Percentiles rank a stretch among this genome's conserved stretches.
These are phyloP conservation scores for Phyllosticta citriasiana DNA, from an alignment of 2,329 filamentous ascomycete species.

Conservation along the genomic window DNA sequence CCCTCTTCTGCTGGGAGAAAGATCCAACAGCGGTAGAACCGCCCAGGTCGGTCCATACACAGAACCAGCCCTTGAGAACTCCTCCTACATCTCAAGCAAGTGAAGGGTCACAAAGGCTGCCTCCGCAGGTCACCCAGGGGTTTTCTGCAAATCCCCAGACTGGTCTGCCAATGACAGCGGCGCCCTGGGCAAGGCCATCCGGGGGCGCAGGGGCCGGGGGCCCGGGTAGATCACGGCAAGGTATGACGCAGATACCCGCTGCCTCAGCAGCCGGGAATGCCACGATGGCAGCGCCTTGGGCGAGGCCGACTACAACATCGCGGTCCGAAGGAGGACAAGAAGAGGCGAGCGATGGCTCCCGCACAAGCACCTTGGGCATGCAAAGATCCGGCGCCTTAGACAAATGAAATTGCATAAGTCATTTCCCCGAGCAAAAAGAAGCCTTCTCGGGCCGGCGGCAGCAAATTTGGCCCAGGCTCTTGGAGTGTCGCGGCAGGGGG, in stretches of 20 bases:
- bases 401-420: background rate
- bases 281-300: constrained; percentile 7
- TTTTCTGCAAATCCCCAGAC: constrained; percentile 5
- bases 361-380: constrained; percentile 11
- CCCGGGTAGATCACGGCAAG: background rate
- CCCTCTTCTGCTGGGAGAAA: constrained; percentile 39
- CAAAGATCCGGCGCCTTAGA: constrained; percentile 1
- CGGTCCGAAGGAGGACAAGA: background rate
- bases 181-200: constrained; percentile 16
- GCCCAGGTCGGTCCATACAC: constrained; percentile 24
- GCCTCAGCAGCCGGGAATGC: background rate
- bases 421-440: background rate
- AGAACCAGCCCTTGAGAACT: constrained; percentile 24
- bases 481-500: background rate
- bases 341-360: background rate
- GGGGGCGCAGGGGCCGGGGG: background rate
- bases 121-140: constrained; percentile 14
- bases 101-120: constrained; percentile 18
- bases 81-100: constrained; percentile 15
- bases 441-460: background rate
- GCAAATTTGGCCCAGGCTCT: background rate
- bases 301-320: background rate
- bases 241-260: constrained; percentile 6
- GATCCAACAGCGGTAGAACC: constrained; percentile 30
- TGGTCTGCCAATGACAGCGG: constrained; percentile 13